Base-by-base conservation (phyloP, 2,329 filamentous ascomycete species). In the Cytospora piceicola region DNA sequence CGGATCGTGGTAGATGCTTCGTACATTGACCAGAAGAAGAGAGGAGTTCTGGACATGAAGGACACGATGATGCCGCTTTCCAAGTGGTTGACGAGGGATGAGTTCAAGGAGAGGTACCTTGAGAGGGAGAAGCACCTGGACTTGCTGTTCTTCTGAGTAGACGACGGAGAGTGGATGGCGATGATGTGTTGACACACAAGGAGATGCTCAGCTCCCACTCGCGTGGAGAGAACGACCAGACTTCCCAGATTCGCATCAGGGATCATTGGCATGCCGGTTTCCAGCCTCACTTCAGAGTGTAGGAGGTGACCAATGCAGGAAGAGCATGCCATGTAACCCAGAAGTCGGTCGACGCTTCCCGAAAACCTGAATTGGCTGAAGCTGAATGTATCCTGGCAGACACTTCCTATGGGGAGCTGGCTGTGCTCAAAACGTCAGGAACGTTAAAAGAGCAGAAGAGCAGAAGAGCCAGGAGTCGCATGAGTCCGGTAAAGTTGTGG, bases 41-140 rank as follows among this genome's bases (percentile, higher is more conserved):
- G 94, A 56, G 93, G 93, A 0, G 87, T 99, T 69, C 87, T 97
- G 76, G 95, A 98, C 74, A 97, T 98, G 92, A 93, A 91, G 77
- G 95, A 99, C 68, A 92, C 92, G 0, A 90, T 94, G 80, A 83
- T 93, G 73, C 92, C 93, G 8, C 83, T 98, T 57, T 85, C 92
- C 55, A 85, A 87, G 68, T 87, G 96, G 74, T 80, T 99, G 59
- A 85, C 89, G 39, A 83, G 88, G 63, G 80, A 86, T 20, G 88
- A 92, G 72, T 84, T 97, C 71, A 90, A 88, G 76, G 87, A 88
- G 59, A 83, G 88, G 69, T 96, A 93, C 73, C 81, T 77, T 29
- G 83, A 83, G 61, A 80, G 84, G 65, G 83, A 87, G 71, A 83
- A 82, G 71, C 78, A 85, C 71, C 71, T 91, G 72, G 83, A 83